Percentiles rank a stretch among this genome's conserved stretches.
Conservation (phyloP, 2,329 filamentous ascomycete species). For the Thyridium curvatum region DNA sequence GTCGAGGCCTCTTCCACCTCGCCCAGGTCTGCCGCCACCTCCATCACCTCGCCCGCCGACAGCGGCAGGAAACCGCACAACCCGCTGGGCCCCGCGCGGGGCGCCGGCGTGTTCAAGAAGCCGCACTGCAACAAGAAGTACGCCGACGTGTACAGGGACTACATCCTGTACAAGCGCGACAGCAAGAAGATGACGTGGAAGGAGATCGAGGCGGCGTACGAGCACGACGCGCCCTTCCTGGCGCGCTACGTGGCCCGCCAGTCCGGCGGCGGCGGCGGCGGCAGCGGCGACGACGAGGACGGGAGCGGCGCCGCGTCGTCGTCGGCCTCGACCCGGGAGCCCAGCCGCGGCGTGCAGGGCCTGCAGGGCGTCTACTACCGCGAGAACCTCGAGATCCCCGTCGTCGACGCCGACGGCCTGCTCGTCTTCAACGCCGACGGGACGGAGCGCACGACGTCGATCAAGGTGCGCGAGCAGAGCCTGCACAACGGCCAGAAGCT, state of each 20-base stretch:
- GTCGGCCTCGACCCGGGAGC: conserved; percentile 8
- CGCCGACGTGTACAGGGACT: conserved; percentile 15
- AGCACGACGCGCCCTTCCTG: conserved; percentile 7
- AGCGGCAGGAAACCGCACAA: background rate
- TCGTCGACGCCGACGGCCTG: conserved; percentile 10
- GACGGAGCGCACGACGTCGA: conserved; percentile 11
- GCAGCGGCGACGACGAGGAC: too few species aligned
- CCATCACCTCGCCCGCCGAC: background rate
- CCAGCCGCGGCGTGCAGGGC: conserved; percentile 12
- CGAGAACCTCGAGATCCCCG: conserved; percentile 13
- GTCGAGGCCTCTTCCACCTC: background rate
- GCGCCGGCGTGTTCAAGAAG: conserved; percentile 2
- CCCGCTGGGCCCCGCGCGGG: background rate
- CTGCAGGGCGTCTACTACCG: conserved; percentile 16
- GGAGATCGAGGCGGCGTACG: conserved; percentile 5
- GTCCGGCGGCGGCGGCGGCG: background rate
- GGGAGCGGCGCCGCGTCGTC: too few species aligned
- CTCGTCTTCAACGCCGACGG: conserved; percentile 11
- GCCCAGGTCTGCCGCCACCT: background rate
- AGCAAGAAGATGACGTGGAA: conserved; percentile 14
- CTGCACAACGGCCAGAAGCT: conserved; percentile 12
- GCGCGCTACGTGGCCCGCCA: background rate
- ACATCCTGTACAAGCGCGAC: conserved; percentile 15
- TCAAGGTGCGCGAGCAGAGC: conserved; percentile 16
- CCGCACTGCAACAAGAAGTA: conserved; percentile 16